Base-by-base conservation (phyloP, 768 basidiomycete genomes). In the Kwoniella dejecticola region DNA sequence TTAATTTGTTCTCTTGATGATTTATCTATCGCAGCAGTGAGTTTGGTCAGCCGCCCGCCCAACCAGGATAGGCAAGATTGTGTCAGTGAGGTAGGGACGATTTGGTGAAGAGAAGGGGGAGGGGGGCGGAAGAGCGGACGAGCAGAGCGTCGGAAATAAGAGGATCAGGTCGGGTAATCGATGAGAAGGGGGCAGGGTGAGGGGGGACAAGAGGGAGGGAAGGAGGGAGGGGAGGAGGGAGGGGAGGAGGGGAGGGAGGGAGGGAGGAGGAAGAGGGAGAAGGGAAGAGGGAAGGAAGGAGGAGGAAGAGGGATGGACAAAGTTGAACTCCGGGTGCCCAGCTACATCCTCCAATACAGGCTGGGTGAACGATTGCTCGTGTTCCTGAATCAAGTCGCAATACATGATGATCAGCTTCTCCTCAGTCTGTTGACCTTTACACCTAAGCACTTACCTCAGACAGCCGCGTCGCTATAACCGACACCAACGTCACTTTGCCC, bases 1-100 rank as follows among this genome's bases (percentile, higher is more conserved):
- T 96, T 66, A 98, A 85, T 4, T 89, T 81, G 79, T 98, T 98
- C 77, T 92, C 89, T 80, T 98, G 95, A 26, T 95, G 83, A 79
- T 98, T 98, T 76, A 97, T 87, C 82, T 83, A 70, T 11, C n/a
- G n/a, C n/a, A n/a, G n/a, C n/a, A n/a, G n/a, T n/a, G n/a, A n/a
- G n/a, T n/a, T n/a, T n/a, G n/a, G n/a, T n/a, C n/a, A n/a, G n/a
- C n/a, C n/a, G n/a, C n/a, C n/a, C n/a, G n/a, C n/a, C n/a, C n/a
- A n/a, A n/a, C n/a, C n/a, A n/a, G n/a, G n/a, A n/a, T n/a, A n/a
- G n/a, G n/a, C n/a, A n/a, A n/a, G n/a, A n/a, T n/a, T n/a, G n/a
- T 10, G n/a, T 12, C 41, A 12, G 19, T 7, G 41, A 13, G 11
- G 6, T 19, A 42, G 11, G 6, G 11, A 11, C 41, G 41, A 42